Base-by-base conservation (phyloP, 2,329 filamentous ascomycete species). In the Cladosporium sp. region DNA sequence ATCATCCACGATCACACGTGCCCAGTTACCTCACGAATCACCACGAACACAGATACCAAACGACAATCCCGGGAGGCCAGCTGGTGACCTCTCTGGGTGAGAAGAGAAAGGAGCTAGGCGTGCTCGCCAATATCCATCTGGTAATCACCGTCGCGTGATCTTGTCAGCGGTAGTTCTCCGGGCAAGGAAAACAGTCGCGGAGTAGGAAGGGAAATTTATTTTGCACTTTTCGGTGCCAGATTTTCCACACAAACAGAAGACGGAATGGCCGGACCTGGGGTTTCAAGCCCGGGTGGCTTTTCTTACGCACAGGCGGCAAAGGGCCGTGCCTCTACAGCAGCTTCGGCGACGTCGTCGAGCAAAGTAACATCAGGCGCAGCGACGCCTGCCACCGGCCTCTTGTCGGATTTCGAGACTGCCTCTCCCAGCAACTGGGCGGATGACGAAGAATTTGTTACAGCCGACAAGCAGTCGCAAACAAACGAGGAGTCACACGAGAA, bases 301-400 rank as follows among this genome's bases (percentile, higher is more conserved):
- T 96, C 92, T 54, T 97, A 97, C 71, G 92, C 92, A 63, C 90
- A 96, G 79, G 92, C 92, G 66, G 92, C 92, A 54, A 93, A 93
- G 71, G 89, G 91, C 64, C 80, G 86, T 62, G 73, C 80, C 50
- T 65, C 77, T 47, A 64, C 73, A 50, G 63, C 71, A 50, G 64
- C 73, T 45, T 68, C 74, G 44, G 70, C 73, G 53, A 62, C 71
- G 51, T 66, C 70, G 40, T 64, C 72, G 22, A 72, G 69, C 61
- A 78, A 78, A 63, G 66, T 68, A 17, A 61, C 68, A 9, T 73
- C 74, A 18, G 72, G 70, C 38, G 59, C 68, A 19, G 65, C 63
- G 12, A 73, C 71, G 36, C 68, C 73, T 20, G 66, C 71, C 18
- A 72, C 70, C 43, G 70, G 71, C 38, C 55, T 64, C 27, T 61